phyloP scores from a whole-genome alignment of 257 asterid species.

The Rubia yunnanensis region DNA sequence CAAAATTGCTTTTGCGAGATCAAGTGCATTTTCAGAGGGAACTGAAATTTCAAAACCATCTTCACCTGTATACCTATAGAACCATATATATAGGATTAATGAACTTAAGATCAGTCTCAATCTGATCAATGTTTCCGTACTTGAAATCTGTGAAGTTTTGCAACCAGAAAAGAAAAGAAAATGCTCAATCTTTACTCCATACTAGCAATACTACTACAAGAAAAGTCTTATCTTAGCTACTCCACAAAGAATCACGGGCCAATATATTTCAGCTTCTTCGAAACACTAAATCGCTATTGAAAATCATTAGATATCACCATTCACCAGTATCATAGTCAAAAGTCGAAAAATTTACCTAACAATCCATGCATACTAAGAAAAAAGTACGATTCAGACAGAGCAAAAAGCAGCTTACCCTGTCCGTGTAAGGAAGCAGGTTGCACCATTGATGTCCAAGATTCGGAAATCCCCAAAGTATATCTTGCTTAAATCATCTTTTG shows the following conservation, averaged over 20 bases:
- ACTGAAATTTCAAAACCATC: constrained; percentile 98
- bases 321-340: background rate
- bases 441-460: constrained; percentile 75
- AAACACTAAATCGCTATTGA: background rate
- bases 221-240: background rate
- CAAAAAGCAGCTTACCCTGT: constrained; percentile 60
- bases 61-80: constrained; percentile 90
- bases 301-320: background rate
- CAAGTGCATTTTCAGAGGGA: constrained; percentile 81
- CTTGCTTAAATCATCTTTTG: constrained; percentile 83
- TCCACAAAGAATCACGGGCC: background rate
- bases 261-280: background rate
- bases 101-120: background rate
- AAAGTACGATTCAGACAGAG: background rate
- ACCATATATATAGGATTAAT: constrained; percentile 11
- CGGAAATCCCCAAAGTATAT: constrained; percentile 78
- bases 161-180: background rate
- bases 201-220: background rate
- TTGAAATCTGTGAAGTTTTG: background rate
- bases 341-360: background rate
- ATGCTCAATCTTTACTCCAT: background rate
- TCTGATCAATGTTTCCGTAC: background rate
- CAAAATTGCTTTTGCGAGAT: constrained; percentile 84
- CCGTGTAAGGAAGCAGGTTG: constrained; percentile 74
- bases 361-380: background rate